Percentiles rank a stretch among this genome's conserved stretches.
phyloP scores from a whole-genome alignment of 495 filamentous ascomycete species.

The Penicillium egyptiacum region DNA sequence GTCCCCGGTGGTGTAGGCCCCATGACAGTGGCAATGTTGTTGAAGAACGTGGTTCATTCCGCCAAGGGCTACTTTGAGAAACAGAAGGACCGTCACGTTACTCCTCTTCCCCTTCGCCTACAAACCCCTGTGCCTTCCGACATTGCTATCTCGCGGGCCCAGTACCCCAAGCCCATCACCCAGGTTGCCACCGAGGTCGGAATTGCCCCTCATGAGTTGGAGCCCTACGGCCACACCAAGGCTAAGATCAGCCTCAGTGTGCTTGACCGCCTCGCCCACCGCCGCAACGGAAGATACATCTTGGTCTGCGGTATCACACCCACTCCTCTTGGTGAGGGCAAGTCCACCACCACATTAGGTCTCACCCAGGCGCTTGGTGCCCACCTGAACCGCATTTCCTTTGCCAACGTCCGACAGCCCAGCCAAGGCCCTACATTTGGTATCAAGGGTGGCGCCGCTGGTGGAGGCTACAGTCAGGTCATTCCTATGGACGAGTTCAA shows the following conservation, averaged over 20 bases:
- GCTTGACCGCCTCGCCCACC: slow-evolving; percentile 79
- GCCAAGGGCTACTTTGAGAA: slow-evolving; percentile 78
- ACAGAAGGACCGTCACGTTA: slow-evolving; percentile 72
- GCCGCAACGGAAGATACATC: slow-evolving; percentile 85
- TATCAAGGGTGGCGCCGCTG: slow-evolving; percentile 96
- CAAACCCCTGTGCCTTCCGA: slow-evolving; percentile 82
- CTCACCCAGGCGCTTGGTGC: slow-evolving; percentile 91
- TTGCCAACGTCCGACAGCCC: slow-evolving; percentile 96
- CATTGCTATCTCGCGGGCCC: slow-evolving; percentile 86
- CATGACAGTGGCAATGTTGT: slow-evolving; percentile 96
- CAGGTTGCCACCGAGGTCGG: slow-evolving; percentile 82
- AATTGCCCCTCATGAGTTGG: slow-evolving; percentile 79
- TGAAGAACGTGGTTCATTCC: slow-evolving; percentile 89
- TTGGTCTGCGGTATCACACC: slow-evolving; percentile 94
- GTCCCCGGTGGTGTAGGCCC: slow-evolving; percentile 96
- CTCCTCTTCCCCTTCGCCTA: slow-evolving; percentile 76
- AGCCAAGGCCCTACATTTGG: slow-evolving; percentile 97
- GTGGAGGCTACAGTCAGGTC: slow-evolving; percentile 96
- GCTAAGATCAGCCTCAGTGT: slow-evolving; percentile 86
- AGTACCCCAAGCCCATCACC: slow-evolving; percentile 86
- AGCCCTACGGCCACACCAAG: slow-evolving; percentile 93
- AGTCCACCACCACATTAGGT: slow-evolving; percentile 98
- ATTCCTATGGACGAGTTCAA: slow-evolving; percentile 99
- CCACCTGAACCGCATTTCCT: slow-evolving; percentile 80
- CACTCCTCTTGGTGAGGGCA: slow-evolving; percentile 96